phyloP scores from a whole-genome alignment of 306 rosid genomes.

The Quercus aquifolioides region DNA sequence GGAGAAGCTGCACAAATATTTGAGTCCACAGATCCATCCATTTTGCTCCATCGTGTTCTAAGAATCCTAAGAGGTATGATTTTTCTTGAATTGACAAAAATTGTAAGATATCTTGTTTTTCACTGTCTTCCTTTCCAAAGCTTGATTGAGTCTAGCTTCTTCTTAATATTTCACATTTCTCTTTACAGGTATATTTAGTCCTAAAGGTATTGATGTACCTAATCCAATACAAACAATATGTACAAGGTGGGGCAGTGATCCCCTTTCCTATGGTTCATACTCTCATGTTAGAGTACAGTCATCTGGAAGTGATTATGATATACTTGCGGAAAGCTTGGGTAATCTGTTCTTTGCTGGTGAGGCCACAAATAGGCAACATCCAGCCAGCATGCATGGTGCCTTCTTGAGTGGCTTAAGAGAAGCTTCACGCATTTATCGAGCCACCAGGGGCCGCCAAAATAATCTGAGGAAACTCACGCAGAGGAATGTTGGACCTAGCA shows the following conservation, averaged over 20 bases:
- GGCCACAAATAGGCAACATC: slow-evolving; percentile 89
- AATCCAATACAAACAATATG: slow-evolving; percentile 78
- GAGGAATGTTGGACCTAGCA: slow-evolving; percentile 49
- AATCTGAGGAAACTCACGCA: slow-evolving; percentile 33
- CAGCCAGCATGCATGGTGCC: slow-evolving; percentile 98
- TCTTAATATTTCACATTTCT: neutral
- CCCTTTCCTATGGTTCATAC: slow-evolving; percentile 86
- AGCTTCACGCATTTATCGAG: slow-evolving; percentile 65
- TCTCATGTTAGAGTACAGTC: slow-evolving; percentile 85
- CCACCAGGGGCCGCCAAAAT: slow-evolving; percentile 36
- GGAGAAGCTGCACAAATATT: slow-evolving; percentile 94
- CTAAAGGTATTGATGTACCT: slow-evolving; percentile 75
- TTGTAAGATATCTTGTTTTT: slow-evolving; percentile 13
- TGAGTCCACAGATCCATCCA: slow-evolving; percentile 70
- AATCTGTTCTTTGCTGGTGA: slow-evolving; percentile 93
- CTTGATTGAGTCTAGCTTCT: slow-evolving; percentile 2
- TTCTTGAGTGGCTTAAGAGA: slow-evolving; percentile 91
- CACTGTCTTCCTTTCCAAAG: slow-evolving; percentile 4
- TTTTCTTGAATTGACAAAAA: slow-evolving; percentile 3
- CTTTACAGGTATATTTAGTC: slow-evolving; percentile 67
- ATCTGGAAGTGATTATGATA: slow-evolving; percentile 81
- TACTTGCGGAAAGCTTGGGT: slow-evolving; percentile 82
- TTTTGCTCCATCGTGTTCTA: slow-evolving; percentile 68
- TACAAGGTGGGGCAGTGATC: slow-evolving; percentile 93
- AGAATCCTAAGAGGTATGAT: slow-evolving; percentile 66